Percentiles rank a stretch among this genome's conserved stretches.
These are phyloP conservation scores for Cryphonectria nitschkei DNA, from an alignment of 2,329 filamentous ascomycete species.

Conservation along the genomic window DNA sequence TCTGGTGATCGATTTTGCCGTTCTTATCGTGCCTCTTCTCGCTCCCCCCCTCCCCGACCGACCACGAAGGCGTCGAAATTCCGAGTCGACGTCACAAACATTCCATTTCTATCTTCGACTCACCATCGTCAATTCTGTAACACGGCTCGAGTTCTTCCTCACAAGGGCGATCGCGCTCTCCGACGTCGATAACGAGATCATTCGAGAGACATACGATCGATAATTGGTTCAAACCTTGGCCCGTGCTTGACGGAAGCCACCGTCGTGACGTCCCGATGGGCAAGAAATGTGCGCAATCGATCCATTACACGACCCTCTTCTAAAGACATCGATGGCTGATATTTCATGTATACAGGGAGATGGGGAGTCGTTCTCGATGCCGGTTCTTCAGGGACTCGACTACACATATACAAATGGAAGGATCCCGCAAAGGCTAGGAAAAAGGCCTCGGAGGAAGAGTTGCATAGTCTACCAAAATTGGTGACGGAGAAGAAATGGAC, in stretches of 20 bases:
- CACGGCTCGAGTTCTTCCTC: not conserved
- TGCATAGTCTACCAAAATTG: constrained; percentile 75
- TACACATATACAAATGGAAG: constrained; percentile 94
- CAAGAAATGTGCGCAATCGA: constrained; percentile 28
- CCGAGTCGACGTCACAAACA: not conserved
- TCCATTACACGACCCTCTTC: too few relatives aligned
- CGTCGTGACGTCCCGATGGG: constrained; percentile 28
- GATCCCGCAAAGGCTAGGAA: constrained; percentile 70
- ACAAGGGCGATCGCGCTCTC: not conserved
- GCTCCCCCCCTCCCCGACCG: not conserved
- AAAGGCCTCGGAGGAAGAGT: constrained; percentile 59
- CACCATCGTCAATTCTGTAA: not conserved
- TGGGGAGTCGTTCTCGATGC: constrained; percentile 98
- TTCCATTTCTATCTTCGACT: not conserved
- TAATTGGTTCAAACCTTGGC: not conserved
- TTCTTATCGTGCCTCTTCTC: not conserved
- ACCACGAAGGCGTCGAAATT: not conserved
- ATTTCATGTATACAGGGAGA: constrained; percentile 50
- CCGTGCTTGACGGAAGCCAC: constrained; percentile 13
- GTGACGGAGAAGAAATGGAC: constrained; percentile 86
- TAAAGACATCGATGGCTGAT: constrained; percentile 12
- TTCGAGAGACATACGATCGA: constrained; percentile 2
- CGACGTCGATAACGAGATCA: not conserved
- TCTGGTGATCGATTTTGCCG: constrained; percentile 21
- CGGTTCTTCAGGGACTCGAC: constrained; percentile 92